Percentiles rank a stretch among this genome's conserved stretches.
Evolutionary conservation across 441 rosid genomes (phyloP).

Genomic region (Codiaeum variegatum): DNA sequence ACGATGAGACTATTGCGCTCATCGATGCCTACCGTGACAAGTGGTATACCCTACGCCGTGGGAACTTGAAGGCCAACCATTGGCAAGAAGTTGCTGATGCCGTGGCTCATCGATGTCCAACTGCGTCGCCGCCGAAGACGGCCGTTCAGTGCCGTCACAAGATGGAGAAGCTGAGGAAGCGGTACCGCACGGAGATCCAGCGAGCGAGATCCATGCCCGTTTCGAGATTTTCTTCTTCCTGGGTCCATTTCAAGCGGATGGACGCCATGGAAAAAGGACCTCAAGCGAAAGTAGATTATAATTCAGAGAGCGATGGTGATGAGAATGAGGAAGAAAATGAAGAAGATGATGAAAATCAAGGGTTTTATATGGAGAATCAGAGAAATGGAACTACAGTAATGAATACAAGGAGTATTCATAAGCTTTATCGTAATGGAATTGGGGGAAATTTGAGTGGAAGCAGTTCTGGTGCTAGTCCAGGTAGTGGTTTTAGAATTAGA

Average conservation of each 20-base stretch:
- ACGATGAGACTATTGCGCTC: constrained; percentile 72
- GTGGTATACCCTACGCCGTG: constrained; percentile 85
- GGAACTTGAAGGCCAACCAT: constrained; percentile 83
- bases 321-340: constrained; percentile 45
- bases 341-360: constrained; percentile 41
- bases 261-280: constrained; percentile 89
- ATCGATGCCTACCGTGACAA: constrained; percentile 81
- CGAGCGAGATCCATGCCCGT: constrained; percentile 82
- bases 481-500: constrained; percentile 58
- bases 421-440: constrained; percentile 54
- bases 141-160: constrained; percentile 97
- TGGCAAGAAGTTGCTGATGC: constrained; percentile 92
- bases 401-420: constrained; percentile 48
- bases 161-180: constrained; percentile 96
- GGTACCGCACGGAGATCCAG: constrained; percentile 89
- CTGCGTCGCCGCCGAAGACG: constrained; percentile 61
- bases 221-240: constrained; percentile 69
- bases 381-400: constrained; percentile 29
- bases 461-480: constrained; percentile 25
- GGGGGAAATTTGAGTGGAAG: constrained; percentile 29
- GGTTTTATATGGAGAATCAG: constrained; percentile 34
- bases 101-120: constrained; percentile 55
- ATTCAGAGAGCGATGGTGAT: constrained; percentile 40
- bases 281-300: constrained; percentile 28
- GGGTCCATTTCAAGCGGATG: constrained; percentile 88